A percentile compares a stretch with the other conserved stretches of the same genome.
These are phyloP conservation scores for Phytophthora tubulina DNA, from an alignment of 352 stramenopile genomes.

Conservation along the genomic window DNA sequence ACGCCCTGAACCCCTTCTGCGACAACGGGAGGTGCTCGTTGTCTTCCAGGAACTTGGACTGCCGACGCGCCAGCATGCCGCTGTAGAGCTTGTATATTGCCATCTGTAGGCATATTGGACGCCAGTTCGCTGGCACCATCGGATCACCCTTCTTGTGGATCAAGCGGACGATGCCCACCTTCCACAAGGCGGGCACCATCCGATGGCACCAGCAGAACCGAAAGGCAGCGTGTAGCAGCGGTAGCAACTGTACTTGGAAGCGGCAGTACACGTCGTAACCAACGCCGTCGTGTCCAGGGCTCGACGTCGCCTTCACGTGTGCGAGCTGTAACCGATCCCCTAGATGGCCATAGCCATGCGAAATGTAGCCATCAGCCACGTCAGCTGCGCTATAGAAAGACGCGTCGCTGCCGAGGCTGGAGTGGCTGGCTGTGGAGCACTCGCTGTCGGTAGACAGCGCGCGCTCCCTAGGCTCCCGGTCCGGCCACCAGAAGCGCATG, in stretches of 20 bases:
- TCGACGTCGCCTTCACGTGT: background rate
- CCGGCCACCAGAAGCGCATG: too few relatives aligned
- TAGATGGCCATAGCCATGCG: too few relatives aligned
- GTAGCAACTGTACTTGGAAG: constrained; percentile 23
- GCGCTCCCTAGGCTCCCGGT: too few relatives aligned
- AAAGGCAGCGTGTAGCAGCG: constrained; percentile 20
- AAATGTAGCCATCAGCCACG: too few relatives aligned
- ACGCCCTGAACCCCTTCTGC: constrained; percentile 33
- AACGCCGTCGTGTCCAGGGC: constrained; percentile 32
- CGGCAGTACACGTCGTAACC: constrained; percentile 29
- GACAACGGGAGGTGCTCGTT: constrained; percentile 16
- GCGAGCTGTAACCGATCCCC: constrained; percentile 6
- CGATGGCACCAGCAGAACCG: constrained; percentile 30
- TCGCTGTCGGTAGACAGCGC: too few relatives aligned
- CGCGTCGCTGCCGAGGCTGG: too few relatives aligned
- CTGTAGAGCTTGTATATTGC: constrained; percentile 49
- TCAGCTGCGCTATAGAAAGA: too few relatives aligned
- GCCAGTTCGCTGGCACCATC: constrained; percentile 26
- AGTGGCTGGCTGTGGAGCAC: too few relatives aligned
- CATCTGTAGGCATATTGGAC: constrained; percentile 43
- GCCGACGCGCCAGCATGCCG: constrained; percentile 21
- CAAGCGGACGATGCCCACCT: constrained; percentile 35
- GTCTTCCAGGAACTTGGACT: constrained; percentile 27
- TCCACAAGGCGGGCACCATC: constrained; percentile 32
- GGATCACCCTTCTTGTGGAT: constrained; percentile 49